Base-by-base conservation (phyloP, 257 asterid species). In the Solanum chilense region DNA sequence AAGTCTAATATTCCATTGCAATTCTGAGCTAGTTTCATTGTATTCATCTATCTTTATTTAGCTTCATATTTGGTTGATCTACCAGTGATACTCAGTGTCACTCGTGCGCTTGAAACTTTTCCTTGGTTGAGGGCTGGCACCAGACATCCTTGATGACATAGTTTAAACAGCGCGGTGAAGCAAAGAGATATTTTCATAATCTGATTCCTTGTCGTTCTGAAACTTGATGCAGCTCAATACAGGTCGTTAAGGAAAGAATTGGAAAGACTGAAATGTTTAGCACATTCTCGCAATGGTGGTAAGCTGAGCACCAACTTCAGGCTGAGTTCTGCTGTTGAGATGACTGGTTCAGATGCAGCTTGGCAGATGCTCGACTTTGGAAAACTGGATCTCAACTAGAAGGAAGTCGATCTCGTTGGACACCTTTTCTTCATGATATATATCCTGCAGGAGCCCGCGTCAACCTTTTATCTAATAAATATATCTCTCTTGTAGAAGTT, bases 351-450 rank as follows among this genome's bases (percentile, higher is more conserved):
- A 14, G 92, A 89, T 44, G 87, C 89, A 39, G 47, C 89, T 37
- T 92, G 95, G 97, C 90, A 92, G 70, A 87, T 85, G 90, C 82
- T 91, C 23, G 94, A 93, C 91, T 77, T 93, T 88, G 91, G 88
- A 71, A 94, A 91, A 74, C 97, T 94, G 42, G 90, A 92, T 75
- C 93, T 94, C 3, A 93, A 90, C 93, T 92, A 86, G 69, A 74
- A 78, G 52, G 75, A 47, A 52, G 39, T 33, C 7, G n/a, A 25
- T 85, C 15, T 47, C 12, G 27, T 14, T 64, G 11, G 56, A 35
- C 78, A 25, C 13, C 37, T 45, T 45, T 78, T 45, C 64, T 25
- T 78, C 64, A 15, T 45, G 21, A 78, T 33, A 42, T 13, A 56
- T 45, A 44, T 77, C 39, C 62, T 76, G 3, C 58, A 25, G 27